These are phyloP conservation scores for Paecilomyces fulvus DNA, from an alignment of 2,329 filamentous ascomycete species.

Conservation along the genomic window DNA sequence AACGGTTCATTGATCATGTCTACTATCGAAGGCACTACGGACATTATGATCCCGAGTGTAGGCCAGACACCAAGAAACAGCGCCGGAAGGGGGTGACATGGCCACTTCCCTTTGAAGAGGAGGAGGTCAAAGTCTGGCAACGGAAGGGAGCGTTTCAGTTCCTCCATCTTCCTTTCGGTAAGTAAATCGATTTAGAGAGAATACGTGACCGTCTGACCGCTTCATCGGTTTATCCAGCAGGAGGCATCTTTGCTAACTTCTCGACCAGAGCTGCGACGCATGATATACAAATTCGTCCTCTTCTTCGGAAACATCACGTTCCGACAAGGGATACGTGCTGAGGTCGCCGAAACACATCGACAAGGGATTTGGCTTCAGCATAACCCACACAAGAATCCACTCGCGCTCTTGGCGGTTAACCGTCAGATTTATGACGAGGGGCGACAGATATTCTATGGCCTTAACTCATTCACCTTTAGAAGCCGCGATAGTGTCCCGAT, in stretches of 20 bases:
- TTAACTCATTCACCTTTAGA: constrained; percentile 1
- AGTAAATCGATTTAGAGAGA: background rate
- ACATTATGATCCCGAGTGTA: too few relatives aligned
- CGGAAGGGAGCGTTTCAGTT: background rate
- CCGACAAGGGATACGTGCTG: background rate
- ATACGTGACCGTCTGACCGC: background rate
- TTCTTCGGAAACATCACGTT: background rate
- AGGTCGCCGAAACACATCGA: background rate
- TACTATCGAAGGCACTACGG: too few relatives aligned
- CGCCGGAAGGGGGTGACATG: too few relatives aligned
- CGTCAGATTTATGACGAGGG: constrained; percentile 4
- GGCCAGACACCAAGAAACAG: too few relatives aligned
- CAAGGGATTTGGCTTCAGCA: background rate
- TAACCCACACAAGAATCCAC: background rate
- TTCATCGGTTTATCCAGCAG: background rate
- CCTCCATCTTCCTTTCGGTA: background rate
- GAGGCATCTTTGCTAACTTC: background rate
- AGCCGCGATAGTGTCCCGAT: background rate
- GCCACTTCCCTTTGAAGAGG: too few relatives aligned
- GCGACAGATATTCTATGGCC: constrained; percentile 1
- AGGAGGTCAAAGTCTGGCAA: background rate
- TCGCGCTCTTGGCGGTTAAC: constrained; percentile 1
- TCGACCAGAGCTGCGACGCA: background rate
- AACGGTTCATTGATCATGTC: background rate
- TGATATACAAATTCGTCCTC: background rate